Evolutionary conservation across 768 basidiomycete species (phyloP).

Genomic region (Daedalea quercina): DNA sequence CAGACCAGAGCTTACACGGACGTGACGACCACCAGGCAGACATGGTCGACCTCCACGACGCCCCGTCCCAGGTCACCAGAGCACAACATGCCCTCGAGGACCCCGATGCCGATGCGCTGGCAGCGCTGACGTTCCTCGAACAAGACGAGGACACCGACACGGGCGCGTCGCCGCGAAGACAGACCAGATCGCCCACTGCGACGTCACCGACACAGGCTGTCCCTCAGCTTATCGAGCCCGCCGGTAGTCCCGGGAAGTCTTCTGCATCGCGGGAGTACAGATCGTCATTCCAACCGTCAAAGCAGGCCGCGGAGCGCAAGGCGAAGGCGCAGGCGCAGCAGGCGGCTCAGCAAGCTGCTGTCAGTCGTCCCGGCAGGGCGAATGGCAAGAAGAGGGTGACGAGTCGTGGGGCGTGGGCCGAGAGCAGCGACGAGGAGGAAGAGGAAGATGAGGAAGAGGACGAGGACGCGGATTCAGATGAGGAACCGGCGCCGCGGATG

Average conservation of each 20-base stretch:
- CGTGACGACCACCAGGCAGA: slow-evolving; percentile 13
- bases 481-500: slow-evolving; percentile 25
- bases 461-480: slow-evolving; percentile 59
- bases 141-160: slow-evolving; percentile 31
- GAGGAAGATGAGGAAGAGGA: slow-evolving; percentile 73
- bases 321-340: slow-evolving; percentile 81
- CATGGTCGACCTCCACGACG: slow-evolving; percentile 8
- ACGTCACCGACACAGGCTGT: slow-evolving; percentile 22
- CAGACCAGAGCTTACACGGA: slow-evolving; percentile 9
- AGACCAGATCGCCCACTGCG: slow-evolving; percentile 24
- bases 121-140: slow-evolving; percentile 72
- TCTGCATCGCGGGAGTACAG: slow-evolving; percentile 36
- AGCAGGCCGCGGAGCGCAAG: slow-evolving; percentile 77
- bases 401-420: slow-evolving; percentile 42
- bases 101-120: slow-evolving; percentile 63
- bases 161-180: slow-evolving; percentile 27
- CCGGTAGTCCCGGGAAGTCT: slow-evolving; percentile 19
- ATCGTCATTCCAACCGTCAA: slow-evolving; percentile 86
- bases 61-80: slow-evolving; percentile 3
- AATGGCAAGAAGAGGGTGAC: slow-evolving; percentile 33
- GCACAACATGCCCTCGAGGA: slow-evolving; percentile 26
- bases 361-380: slow-evolving; percentile 63
- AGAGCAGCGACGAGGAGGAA: slow-evolving; percentile 77
- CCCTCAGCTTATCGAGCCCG: slow-evolving; percentile 19
- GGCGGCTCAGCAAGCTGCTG: slow-evolving; percentile 73